Conservation (phyloP, 345 rosid genomes). For the Salix viminalis region DNA sequence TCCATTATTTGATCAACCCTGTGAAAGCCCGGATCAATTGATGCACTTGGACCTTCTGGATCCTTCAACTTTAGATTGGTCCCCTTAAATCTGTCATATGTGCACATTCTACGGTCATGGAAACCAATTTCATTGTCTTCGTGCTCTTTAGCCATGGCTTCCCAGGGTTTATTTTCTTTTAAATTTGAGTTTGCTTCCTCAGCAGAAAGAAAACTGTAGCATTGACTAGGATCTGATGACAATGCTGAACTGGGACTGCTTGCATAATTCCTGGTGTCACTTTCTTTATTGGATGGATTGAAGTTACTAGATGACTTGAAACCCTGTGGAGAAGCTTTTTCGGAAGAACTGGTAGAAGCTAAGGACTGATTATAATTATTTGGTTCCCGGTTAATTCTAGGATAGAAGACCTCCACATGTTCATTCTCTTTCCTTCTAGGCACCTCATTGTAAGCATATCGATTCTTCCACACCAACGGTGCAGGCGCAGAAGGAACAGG, state of each 20-base stretch:
- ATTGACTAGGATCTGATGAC: conserved; percentile 40
- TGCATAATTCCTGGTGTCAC: conserved; percentile 33
- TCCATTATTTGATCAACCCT: conserved; percentile 67
- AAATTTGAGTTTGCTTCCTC: conserved; percentile 33
- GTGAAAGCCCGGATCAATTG: conserved; percentile 46
- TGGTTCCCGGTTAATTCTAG: conserved; percentile 68
- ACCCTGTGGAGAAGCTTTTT: conserved; percentile 40
- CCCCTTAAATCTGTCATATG: conserved; percentile 52
- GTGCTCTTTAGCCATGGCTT: conserved; percentile 23
- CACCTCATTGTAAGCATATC: conserved; percentile 71
- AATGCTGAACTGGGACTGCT: conserved; percentile 33
- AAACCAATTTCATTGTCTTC: conserved; percentile 43
- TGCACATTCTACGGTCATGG: conserved; percentile 46
- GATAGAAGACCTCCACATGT: conserved; percentile 59
- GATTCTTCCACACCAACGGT: conserved; percentile 81
- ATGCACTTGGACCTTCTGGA: conserved; percentile 61
- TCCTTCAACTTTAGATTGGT: conserved; percentile 52
- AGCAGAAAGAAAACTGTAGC: conserved; percentile 24
- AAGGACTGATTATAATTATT: conserved; percentile 48
- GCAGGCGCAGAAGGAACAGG: conserved; percentile 60
- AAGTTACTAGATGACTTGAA: conserved; percentile 35
- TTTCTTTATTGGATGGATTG: conserved; percentile 38
- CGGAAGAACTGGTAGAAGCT: conserved; percentile 48
- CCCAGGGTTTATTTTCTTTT: conserved; percentile 35
- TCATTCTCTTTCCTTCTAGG: conserved; percentile 70